phyloP scores from a whole-genome alignment of 2,329 filamentous ascomycete genomes.

The Hypoxylon rubiginosum region DNA sequence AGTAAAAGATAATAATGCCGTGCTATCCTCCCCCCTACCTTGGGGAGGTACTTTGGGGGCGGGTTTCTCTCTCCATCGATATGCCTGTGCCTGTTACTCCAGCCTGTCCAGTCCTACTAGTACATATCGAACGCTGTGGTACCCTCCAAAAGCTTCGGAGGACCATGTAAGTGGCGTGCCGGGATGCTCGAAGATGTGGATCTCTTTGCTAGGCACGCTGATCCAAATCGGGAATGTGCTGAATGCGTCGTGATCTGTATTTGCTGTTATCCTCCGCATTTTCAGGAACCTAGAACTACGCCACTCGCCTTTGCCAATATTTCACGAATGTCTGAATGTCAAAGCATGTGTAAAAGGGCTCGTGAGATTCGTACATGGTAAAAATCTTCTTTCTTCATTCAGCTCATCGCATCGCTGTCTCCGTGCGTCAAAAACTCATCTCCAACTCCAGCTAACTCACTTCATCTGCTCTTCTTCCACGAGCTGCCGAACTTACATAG shows the following conservation, averaged over 20 bases:
- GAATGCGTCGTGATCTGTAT: conserved; percentile 47
- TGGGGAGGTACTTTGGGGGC: conserved; percentile 10
- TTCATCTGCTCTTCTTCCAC: conserved; percentile 29
- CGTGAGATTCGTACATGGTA: conserved; percentile 6
- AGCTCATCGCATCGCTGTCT: not conserved
- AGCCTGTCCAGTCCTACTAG: conserved; percentile 28
- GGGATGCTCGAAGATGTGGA: conserved; percentile 46
- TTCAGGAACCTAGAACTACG: conserved; percentile 35
- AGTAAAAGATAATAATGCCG: not conserved
- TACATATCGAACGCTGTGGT: conserved; percentile 45
- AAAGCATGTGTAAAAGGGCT: conserved; percentile 3
- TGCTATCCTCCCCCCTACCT: not conserved
- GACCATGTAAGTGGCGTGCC: conserved; percentile 47
- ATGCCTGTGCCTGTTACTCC: not conserved
- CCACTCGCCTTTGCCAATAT: conserved; percentile 5
- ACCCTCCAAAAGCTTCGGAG: conserved; percentile 48
- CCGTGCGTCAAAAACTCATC: not conserved
- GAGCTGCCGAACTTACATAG: conserved; percentile 29
- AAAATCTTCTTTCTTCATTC: not conserved
- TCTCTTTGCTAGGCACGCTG: conserved; percentile 49
- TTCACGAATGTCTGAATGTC: not conserved
- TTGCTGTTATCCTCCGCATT: conserved; percentile 44
- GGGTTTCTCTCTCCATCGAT: conserved; percentile 8
- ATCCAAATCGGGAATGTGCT: conserved; percentile 53
- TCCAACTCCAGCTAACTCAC: conserved; percentile 15